Base-by-base conservation (phyloP, 768 basidiomycete genomes). In the Lyophyllum shimeji region DNA sequence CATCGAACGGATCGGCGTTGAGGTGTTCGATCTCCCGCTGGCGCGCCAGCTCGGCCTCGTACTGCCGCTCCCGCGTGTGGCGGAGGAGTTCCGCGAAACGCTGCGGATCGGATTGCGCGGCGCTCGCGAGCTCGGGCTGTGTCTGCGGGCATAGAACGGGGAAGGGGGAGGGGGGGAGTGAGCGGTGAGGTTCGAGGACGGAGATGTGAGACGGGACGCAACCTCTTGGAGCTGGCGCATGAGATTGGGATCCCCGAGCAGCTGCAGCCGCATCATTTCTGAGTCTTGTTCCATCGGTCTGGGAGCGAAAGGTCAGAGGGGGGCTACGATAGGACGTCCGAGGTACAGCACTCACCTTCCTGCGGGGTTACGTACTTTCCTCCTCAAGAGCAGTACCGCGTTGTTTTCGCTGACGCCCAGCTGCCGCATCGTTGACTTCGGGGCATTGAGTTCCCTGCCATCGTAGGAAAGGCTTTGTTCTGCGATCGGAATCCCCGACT, bases 201-300 rank as follows among this genome's bases (percentile, higher is more conserved):
- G 23, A 20, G 27, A 25, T 47, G 50, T 13, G 20, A 18, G 18
- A 71, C 82, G 60, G 51, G n/a, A n/a, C n/a, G n/a, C n/a, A n/a
- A 91, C 95, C 61, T 81, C 72, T 56, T 79, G 83, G 18, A 98
- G 65, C 66, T 90, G 82, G 13, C 74, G 69, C 89, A 98, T 88
- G 46, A 97, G 71, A 0, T 75, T 63, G 3, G 94, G 94, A 71
- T 98, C 83, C 2, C 95, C 93, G 12, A 98, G 75, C 15, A 96
- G 67, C 61, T 94, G 93, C 23, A 95, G 73, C 15, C 96, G 82
- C 86, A 94, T 92, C 83, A 87, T 89, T 71, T 98, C 96, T 25
- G 90, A 74, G 62, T 96, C 93, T 58, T 87, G 88, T 61, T 87
- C 83, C n/a, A 82, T 75, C 15, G 83, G 69, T 63, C 92, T 93